Evolutionary conservation across 495 filamentous ascomycete genomes (phyloP), one percentile per base, ranked within the genome.

Genomic region (Trichoderma erinaceum): DNA sequence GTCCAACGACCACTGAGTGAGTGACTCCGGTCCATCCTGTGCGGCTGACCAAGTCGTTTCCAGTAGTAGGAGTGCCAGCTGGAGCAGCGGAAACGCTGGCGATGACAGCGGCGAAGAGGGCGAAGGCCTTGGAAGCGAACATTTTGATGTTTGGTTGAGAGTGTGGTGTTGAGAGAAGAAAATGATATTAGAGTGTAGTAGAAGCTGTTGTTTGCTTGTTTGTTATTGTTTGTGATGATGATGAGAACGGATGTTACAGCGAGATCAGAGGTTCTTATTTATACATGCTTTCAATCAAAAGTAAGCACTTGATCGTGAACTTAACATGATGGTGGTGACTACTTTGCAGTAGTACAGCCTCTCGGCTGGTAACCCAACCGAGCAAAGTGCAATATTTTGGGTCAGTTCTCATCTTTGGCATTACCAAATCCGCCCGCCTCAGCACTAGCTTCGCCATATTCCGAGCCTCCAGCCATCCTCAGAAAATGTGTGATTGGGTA

Each of bases 1-100:
- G 71, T 52, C 86, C 86, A 41, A 85, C 86, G 38, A 78, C 70
- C 65, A 88, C 71, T 7, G 80, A 83, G 69, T 86, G 82, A 7
- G 79, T 84, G 18, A 70, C 67, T 46, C 73, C 71, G 11, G 70
- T 69, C 66, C 68, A 11, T 25, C n/a, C 38, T 25, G 64, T 63
- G 63, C 23, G 52, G 4, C 16, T 16, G 29, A 21, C 23, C 23
- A 61, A 13, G 11, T 10, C 15, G 23, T 61, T 32, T 29, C 56
- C 56, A 5, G 11, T 13, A 10, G 56, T 61, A 32, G 56, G 25
- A 32, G 56, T 61, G 23, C 56, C 56, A 13, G 23, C 8, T 6
- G 56, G 56, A 4, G 29, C 6, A 18, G 56, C 56, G 10, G 56
- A 18, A 18, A 61, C 56, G 25, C 23, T 32, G 23, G 56, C 27